Evolutionary conservation across 371 early-diverging fungal genomes (phyloP).

Genomic region (Rhizopus delemar): DNA sequence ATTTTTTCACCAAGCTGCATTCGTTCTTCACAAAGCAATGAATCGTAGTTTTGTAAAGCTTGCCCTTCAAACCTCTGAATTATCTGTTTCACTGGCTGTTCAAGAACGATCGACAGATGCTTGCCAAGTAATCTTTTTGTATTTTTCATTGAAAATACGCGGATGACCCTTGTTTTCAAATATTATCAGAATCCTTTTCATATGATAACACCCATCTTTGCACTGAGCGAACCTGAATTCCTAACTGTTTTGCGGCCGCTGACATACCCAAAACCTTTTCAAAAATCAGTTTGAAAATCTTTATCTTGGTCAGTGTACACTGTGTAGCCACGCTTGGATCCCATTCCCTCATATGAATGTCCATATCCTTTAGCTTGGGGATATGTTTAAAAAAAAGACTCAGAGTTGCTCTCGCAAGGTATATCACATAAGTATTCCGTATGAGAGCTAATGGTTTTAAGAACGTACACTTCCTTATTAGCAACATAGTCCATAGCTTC

Average conservation of each 20-base stretch:
- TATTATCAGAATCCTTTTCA: constrained; percentile 14
- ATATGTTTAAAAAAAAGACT: not conserved
- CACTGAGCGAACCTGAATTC: constrained; percentile 7
- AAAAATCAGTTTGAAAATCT: not conserved
- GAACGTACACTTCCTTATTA: constrained; percentile 14
- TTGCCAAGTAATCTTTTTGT: constrained; percentile 9
- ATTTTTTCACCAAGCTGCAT: constrained; percentile 13
- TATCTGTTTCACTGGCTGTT: not conserved
- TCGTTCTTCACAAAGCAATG: constrained; percentile 12
- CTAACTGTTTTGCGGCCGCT: not conserved
- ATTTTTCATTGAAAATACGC: constrained; percentile 11
- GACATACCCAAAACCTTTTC: not conserved
- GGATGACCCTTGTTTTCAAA: constrained; percentile 9
- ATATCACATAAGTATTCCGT: constrained; percentile 7
- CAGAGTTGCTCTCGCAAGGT: not conserved
- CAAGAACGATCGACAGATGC: not conserved
- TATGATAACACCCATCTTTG: constrained; percentile 20
- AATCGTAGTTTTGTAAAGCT: constrained; percentile 6
- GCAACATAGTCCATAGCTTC: constrained; percentile 25
- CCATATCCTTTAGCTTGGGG: not conserved
- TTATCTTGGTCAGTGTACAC: constrained; percentile 16
- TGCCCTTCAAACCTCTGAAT: not conserved
- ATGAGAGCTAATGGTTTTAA: constrained; percentile 16
- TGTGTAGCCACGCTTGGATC: constrained; percentile 6
- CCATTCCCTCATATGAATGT: constrained; percentile 10